Conservation (phyloP, 768 basidiomycete genomes). For the Mycena alexandri region DNA sequence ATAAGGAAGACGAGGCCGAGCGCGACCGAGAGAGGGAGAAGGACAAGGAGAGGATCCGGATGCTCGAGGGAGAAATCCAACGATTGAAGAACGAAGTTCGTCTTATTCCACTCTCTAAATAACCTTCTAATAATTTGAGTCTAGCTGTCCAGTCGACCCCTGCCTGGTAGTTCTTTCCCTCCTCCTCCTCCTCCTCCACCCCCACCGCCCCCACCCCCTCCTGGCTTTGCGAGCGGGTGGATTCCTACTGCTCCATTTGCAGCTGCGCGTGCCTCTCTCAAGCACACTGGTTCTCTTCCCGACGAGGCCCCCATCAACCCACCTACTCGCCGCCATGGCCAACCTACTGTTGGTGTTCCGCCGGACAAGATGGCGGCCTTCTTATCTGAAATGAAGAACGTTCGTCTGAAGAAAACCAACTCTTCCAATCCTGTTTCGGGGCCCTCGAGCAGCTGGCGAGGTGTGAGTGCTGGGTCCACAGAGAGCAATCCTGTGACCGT, state of each 20-base stretch:
- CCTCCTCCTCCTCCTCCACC: slow-evolving; percentile 55
- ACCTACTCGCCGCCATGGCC: slow-evolving; percentile 61
- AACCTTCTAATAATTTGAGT: slow-evolving; percentile 18
- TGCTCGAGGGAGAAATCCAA: slow-evolving; percentile 76
- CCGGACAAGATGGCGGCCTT: slow-evolving; percentile 89
- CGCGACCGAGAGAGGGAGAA: slow-evolving; percentile 58
- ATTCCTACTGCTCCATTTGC: slow-evolving; percentile 60
- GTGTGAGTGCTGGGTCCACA: slow-evolving; percentile 27
- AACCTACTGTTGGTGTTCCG: slow-evolving; percentile 79
- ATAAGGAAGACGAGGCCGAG: slow-evolving; percentile 44
- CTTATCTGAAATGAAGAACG: slow-evolving; percentile 83
- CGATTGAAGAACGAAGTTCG: slow-evolving; percentile 69
- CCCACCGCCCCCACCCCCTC: slow-evolving; percentile 60
- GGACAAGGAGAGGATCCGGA: slow-evolving; percentile 74
- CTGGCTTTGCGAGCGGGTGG: slow-evolving; percentile 46
- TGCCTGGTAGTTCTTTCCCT: slow-evolving; percentile 33
- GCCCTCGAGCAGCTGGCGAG: slow-evolving; percentile 19
- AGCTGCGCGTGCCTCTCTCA: slow-evolving; percentile 75
- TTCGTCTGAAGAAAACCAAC: slow-evolving; percentile 70
- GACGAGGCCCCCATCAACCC: slow-evolving; percentile 78
- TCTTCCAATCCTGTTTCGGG: slow-evolving; percentile 35
- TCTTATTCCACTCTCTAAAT: slow-evolving; percentile 5
- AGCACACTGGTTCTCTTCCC: slow-evolving; percentile 63
- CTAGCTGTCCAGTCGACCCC: slow-evolving; percentile 62
- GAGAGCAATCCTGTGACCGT: slow-evolving; percentile 17